Evolutionary conservation across 1,284 basidiomycete genomes (phyloP), one percentile per base, ranked within the genome.

Genomic region (Gymnopus androsaceus): DNA sequence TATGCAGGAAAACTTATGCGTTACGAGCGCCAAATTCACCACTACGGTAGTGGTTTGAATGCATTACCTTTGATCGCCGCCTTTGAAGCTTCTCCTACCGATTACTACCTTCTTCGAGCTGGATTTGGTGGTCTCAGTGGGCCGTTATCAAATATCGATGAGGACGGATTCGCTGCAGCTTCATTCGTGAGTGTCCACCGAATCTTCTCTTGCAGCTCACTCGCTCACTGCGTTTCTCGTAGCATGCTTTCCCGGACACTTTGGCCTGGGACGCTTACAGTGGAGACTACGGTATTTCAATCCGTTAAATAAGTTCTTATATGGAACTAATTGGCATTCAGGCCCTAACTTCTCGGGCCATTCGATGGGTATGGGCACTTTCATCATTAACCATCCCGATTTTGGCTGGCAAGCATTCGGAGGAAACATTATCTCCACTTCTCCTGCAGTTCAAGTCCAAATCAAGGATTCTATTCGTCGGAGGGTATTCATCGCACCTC

Each of bases 331-430:
- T n/a, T n/a, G n/a, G n/a, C n/a, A n/a, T n/a, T n/a, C n/a, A n/a
- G n/a, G n/a, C 25, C 82, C 82, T 4, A 82, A 82, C 66, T 82
- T 82, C 62, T 80, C 81, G 55, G 81, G 82, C 11, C 78, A 81
- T 62, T 64, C 77, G 3, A 77, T 83, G 71, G 79, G 81, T 33
- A 80, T 78, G 56, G 79, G 79, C 51, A 78, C 79, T 0, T 81
- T 75, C 61, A 71, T 84, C 63, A 67, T 83, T 54, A 70, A 82
- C 57, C 80, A 84, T 56, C 80, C 81, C 19, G 72, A 76, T 56
- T 84, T 83, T 61, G 82, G 82, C n/a, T 84, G 82, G 81, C 81
- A 84, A 66, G 81, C 80, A 4, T 82, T 83, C 60, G 82, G 82
- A 38, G 82, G 82, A 8, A 76, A 73, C 41, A 70, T 83, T 23